A percentile compares a stretch with the other conserved stretches of the same genome.
Evolutionary conservation across 495 filamentous ascomycete species (phyloP).

Genomic region (Penicillium coffeae): DNA sequence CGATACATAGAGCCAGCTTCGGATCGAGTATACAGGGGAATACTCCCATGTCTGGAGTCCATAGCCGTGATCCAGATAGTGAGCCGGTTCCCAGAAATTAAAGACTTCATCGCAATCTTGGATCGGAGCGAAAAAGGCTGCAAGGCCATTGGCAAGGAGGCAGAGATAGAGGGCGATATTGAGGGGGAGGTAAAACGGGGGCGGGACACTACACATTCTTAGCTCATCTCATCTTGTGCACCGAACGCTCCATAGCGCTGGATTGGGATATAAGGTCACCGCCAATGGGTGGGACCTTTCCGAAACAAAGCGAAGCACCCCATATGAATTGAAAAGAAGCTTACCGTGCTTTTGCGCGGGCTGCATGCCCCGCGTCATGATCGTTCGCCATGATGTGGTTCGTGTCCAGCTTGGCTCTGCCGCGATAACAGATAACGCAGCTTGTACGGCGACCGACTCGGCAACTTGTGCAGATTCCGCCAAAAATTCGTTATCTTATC

Average conservation of each 20-base stretch:
- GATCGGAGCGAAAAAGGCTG: slow-evolving; percentile 84
- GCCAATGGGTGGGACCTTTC: too few relatives aligned
- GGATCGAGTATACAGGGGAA: slow-evolving; percentile 89
- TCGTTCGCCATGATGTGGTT: neutral
- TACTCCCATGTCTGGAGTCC: slow-evolving; percentile 99
- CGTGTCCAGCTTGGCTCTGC: slow-evolving; percentile 1
- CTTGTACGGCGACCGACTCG: slow-evolving; percentile 28
- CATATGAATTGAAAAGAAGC: neutral
- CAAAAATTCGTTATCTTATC: too few relatives aligned
- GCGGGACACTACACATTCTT: slow-evolving; percentile 36
- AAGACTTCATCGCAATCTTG: slow-evolving; percentile 99
- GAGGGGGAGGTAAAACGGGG: slow-evolving; percentile 62
- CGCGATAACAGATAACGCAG: slow-evolving; percentile 31
- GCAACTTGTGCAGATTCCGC: slow-evolving; percentile 28
- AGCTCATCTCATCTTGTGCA: too few relatives aligned
- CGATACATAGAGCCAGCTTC: slow-evolving; percentile 92
- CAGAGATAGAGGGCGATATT: slow-evolving; percentile 76
- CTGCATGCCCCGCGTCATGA: slow-evolving; percentile 16
- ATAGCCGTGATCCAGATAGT: slow-evolving; percentile 90
- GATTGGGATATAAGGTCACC: too few relatives aligned
- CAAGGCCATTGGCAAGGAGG: slow-evolving; percentile 63
- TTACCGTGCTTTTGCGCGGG: slow-evolving; percentile 33
- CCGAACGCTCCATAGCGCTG: too few relatives aligned
- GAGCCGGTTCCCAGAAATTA: slow-evolving; percentile 98
- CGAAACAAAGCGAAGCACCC: too few relatives aligned